Conservation (phyloP, 768 basidiomycete genomes). For the Tephrocybe sp. region DNA sequence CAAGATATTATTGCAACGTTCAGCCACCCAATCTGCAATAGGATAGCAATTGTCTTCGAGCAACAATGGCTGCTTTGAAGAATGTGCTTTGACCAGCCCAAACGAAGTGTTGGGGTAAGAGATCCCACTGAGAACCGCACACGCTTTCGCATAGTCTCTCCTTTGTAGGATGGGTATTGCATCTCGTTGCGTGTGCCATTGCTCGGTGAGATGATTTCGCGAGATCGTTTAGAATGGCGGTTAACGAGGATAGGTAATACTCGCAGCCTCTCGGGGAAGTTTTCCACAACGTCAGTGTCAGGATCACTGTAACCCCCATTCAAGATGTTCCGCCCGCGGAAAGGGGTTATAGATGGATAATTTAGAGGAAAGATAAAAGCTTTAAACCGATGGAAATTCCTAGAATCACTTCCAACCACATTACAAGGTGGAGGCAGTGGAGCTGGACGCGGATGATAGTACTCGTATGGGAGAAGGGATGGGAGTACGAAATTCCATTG, state of each 20-base stretch:
- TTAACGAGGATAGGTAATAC: neutral
- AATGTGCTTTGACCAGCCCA: no score
- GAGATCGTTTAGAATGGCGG: conserved; percentile 12
- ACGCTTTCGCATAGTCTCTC: conserved; percentile 8
- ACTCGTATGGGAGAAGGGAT: neutral
- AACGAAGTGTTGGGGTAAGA: neutral
- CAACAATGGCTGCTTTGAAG: no score
- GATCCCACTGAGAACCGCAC: conserved; percentile 6
- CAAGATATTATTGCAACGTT: conserved; percentile 9
- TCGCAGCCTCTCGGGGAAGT: no score
- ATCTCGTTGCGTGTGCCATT: neutral
- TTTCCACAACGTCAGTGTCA: no score
- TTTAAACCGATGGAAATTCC: no score
- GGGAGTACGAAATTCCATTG: neutral
- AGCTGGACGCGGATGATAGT: neutral
- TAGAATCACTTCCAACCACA: neutral
- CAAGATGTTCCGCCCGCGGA: no score
- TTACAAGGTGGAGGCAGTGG: neutral
- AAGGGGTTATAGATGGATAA: no score
- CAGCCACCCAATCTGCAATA: conserved; percentile 11
- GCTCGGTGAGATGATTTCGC: neutral
- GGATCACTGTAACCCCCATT: no score
- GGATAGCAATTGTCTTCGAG: neutral
- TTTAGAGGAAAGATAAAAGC: no score
- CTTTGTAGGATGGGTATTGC: no score